A percentile compares a stretch with the other conserved stretches of the same genome.
Evolutionary conservation across 352 stramenopile species (phyloP).

Genomic region (Phytophthora litchii): DNA sequence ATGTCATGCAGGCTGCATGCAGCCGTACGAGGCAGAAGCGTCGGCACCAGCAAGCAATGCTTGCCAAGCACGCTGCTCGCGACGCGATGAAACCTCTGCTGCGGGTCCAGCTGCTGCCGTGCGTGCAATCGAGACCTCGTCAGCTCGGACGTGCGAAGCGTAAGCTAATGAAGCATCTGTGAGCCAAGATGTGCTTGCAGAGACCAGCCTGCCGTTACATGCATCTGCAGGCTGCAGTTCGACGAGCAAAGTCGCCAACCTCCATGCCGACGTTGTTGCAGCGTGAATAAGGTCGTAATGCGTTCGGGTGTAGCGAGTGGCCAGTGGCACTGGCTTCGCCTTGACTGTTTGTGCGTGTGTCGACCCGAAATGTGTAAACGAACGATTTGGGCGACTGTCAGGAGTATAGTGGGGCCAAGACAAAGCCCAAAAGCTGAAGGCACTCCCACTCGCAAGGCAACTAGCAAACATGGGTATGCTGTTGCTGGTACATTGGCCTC

Average conservation of each 20-base stretch:
- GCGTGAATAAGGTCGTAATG: not conserved
- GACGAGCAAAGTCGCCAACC: not conserved
- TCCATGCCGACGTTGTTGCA: not conserved
- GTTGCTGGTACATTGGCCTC: too few species aligned
- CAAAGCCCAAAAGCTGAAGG: constrained; percentile 23
- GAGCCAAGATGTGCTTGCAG: constrained; percentile 7
- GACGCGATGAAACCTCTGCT: constrained; percentile 25
- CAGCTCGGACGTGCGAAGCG: constrained; percentile 7
- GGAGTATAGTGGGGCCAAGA: constrained; percentile 31
- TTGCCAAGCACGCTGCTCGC: constrained; percentile 11
- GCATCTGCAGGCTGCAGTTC: too few species aligned
- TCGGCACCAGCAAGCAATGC: constrained; percentile 1
- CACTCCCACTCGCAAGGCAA: constrained; percentile 10
- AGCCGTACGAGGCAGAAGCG: not conserved
- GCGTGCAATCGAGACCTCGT: constrained; percentile 16
- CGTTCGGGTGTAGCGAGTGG: not conserved
- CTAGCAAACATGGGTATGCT: not conserved
- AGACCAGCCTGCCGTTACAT: constrained; percentile 16
- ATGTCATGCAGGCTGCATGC: not conserved
- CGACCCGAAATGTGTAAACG: not conserved
- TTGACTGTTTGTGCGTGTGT: not conserved
- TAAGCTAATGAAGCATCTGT: constrained; percentile 37
- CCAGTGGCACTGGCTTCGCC: constrained; percentile 14
- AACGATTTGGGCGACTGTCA: constrained; percentile 32
- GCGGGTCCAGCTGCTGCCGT: constrained; percentile 16